Evolutionary conservation across 2,329 filamentous ascomycete species (phyloP), one percentile per base, ranked within the genome.

Genomic region (Metarhizium humberi): DNA sequence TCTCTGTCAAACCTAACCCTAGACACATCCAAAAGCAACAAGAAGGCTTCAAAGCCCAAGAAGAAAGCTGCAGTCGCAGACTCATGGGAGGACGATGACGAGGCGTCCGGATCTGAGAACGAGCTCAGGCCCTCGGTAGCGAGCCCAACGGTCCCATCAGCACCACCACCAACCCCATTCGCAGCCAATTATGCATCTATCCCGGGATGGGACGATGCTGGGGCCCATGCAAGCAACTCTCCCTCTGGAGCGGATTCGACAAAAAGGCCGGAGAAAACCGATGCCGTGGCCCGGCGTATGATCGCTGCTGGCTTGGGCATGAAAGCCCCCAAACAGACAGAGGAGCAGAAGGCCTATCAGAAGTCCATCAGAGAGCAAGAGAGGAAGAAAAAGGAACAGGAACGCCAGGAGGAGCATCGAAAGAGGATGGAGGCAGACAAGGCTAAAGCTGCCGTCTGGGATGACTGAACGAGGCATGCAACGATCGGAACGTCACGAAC

Each of bases 221-320:
- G 11, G 7, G 48, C 45, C 4, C 10, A 46, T 29, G 43, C 20
- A 5, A 45, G 32, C 14, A 29, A 45, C 34, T 43, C 53, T 8
- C 42, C 56, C 3, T 49, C 50, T 6, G 60, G 64, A 34, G 66
- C 64, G 14, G 61, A 63, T 5, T 36, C 60, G 10, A 50, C 57
- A 3, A 61, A 63, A 55, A 75, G 88, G 43, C 92, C 91, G 0
- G 92, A 96, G 72, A 99, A 96, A 77, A 95, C 92, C 59, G 95
- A 95, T 58, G 90, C 91, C 0, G 90, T 95, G 43, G 94, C 94
- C 5, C 82, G 88, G 58, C 79, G 94, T 57, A 79, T 99, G 81
- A 97, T 99, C 68, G 91, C 90, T 0, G 88, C 88, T 3, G 91
- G 89, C 0, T 74, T 97, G 61, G 94, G 94, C 1, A 81, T 96